phyloP scores from a whole-genome alignment of 169 alveolate genomes.

The Neospora caninum region DNA sequence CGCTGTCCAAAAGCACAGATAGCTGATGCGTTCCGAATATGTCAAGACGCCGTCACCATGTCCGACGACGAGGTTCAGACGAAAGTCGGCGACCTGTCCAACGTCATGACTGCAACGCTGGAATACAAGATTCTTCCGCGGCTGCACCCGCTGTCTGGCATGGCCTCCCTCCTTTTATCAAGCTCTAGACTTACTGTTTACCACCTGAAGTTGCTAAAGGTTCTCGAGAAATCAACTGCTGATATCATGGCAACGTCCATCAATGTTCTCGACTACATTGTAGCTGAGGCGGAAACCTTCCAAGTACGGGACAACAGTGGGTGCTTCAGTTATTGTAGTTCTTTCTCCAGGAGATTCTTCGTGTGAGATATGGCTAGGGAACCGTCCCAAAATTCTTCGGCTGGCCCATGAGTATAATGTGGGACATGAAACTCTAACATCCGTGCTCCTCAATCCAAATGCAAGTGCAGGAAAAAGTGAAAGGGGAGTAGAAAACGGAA shows the following conservation, averaged over 20 bases:
- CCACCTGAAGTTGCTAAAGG: slow-evolving; percentile 46
- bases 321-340: neutral
- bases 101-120: neutral
- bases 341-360: neutral
- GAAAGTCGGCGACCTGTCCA: slow-evolving; percentile 43
- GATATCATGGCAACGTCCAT: slow-evolving; percentile 33
- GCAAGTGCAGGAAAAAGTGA: too few species aligned
- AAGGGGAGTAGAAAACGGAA: too few species aligned
- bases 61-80: slow-evolving; percentile 38
- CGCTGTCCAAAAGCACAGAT: slow-evolving; percentile 30
- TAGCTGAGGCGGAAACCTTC: neutral
- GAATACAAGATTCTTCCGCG: slow-evolving; percentile 25
- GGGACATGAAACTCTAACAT: too few species aligned
- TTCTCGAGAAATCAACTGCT: slow-evolving; percentile 15
- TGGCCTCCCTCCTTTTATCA: slow-evolving; percentile 42
- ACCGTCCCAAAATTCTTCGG: neutral
- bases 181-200: slow-evolving; percentile 16
- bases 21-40: slow-evolving; percentile 2
- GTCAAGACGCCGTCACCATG: slow-evolving; percentile 45
- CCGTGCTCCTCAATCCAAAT: too few species aligned
- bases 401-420: too few species aligned
- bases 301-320: neutral
- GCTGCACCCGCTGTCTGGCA: slow-evolving; percentile 7
- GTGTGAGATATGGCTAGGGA: neutral
- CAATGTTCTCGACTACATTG: slow-evolving; percentile 36